Evolutionary conservation across 768 basidiomycete species (phyloP).

Genomic region (Mrakia frigida): DNA sequence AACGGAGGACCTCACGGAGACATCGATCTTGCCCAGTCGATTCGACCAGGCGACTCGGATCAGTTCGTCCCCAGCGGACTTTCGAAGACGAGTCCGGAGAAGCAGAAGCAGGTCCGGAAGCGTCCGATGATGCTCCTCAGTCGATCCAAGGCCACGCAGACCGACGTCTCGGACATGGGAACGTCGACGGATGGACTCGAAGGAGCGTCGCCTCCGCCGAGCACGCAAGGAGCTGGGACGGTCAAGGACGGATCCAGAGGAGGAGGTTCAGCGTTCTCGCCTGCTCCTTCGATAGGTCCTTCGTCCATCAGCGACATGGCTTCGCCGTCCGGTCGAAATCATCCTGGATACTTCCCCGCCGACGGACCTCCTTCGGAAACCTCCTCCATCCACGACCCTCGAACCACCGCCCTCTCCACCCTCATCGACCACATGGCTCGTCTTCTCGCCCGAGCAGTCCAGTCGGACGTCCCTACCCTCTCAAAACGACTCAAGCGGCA

Average conservation of each 20-base stretch:
- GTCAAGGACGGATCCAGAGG: neutral
- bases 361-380: conserved; percentile 10
- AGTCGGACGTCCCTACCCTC: conserved; percentile 79
- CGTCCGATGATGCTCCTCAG: conserved; percentile 52
- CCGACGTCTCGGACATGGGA: conserved; percentile 49
- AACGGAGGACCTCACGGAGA: conserved; percentile 9
- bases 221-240: neutral
- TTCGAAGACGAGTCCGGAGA: conserved; percentile 32
- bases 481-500: conserved; percentile 88
- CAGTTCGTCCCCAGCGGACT: conserved; percentile 8
- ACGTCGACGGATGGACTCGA: conserved; percentile 20
- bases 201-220: neutral
- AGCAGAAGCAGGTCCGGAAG: conserved; percentile 32
- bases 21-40: neutral
- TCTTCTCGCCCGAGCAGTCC: conserved; percentile 59
- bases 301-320: neutral
- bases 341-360: neutral
- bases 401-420: conserved; percentile 41
- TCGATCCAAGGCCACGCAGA: conserved; percentile 64
- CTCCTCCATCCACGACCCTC: conserved; percentile 21
- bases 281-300: neutral
- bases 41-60: conserved; percentile 14
- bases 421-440: conserved; percentile 53
- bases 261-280: conserved; percentile 1
- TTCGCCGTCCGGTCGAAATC: conserved; percentile 5